phyloP scores from a whole-genome alignment of 169 alveolate genomes.

The Plasmodium yoelii region DNA sequence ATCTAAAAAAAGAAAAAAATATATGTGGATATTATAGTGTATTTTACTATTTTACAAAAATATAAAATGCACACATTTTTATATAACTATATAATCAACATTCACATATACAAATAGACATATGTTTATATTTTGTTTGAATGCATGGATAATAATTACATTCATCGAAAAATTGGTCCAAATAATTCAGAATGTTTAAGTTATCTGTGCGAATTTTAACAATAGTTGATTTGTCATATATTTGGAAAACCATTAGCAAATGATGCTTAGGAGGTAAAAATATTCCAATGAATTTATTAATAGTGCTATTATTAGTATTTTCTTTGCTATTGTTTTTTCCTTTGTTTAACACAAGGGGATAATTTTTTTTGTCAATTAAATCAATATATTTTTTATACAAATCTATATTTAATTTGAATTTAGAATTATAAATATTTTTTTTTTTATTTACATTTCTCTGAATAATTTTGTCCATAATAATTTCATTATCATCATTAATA shows the following conservation, averaged over 20 bases:
- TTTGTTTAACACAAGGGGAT: neutral
- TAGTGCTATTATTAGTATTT: neutral
- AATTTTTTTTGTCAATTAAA: constrained; percentile 5
- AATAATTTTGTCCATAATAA: constrained; percentile 1
- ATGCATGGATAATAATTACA: constrained; percentile 15
- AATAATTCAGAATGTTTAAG: constrained; percentile 38
- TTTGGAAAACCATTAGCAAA: constrained; percentile 58
- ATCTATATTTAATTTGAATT: constrained; percentile 9
- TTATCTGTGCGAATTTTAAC: constrained; percentile 74
- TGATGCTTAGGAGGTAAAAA: constrained; percentile 68
- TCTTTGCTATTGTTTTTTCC: constrained; percentile 1
- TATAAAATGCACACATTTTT: neutral
- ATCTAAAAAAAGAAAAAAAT: neutral
- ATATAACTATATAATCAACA: neutral
- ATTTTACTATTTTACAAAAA: neutral
- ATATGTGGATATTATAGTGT: neutral
- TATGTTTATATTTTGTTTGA: neutral
- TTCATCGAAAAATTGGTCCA: constrained; percentile 57
- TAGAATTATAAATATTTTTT: neutral
- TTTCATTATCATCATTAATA: neutral
- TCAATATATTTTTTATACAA: neutral
- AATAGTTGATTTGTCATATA: constrained; percentile 34
- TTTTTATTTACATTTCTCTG: neutral
- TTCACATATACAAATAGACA: neutral
- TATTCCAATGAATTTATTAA: constrained; percentile 54